Conservation (phyloP, 768 basidiomycete species). For the Tulasnella calospora region DNA sequence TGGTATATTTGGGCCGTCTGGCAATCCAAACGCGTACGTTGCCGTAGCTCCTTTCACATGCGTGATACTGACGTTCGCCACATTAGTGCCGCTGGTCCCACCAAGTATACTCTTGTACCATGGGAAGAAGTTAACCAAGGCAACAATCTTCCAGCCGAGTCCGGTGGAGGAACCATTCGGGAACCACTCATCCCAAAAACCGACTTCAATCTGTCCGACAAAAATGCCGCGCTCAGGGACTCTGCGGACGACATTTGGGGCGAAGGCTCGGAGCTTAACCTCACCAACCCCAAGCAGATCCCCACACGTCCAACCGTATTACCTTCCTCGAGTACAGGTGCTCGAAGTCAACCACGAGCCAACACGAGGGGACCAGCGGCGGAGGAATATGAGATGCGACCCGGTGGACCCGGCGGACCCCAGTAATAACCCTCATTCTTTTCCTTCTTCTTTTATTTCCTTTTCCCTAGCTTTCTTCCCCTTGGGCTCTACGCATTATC, state of each 20-base stretch:
- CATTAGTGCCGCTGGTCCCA: constrained; percentile 41
- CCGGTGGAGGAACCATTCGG: constrained; percentile 35
- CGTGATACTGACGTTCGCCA: neutral
- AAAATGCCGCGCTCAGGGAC: constrained; percentile 46
- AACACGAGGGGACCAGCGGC: neutral
- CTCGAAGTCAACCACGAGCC: neutral
- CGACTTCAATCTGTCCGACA: constrained; percentile 52
- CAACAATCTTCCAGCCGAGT: constrained; percentile 30
- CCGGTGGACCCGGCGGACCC: constrained; percentile 5
- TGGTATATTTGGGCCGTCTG: constrained; percentile 54
- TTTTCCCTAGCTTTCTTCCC: neutral
- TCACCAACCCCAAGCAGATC: neutral
- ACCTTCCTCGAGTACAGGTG: neutral
- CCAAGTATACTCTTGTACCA: constrained; percentile 65
- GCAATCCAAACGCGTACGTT: constrained; percentile 36
- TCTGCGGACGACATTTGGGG: constrained; percentile 36
- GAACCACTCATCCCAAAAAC: constrained; percentile 35
- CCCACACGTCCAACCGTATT: constrained; percentile 4
- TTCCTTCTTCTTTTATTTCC: neutral
- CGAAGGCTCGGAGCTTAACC: constrained; percentile 33
- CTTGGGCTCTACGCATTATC: no score
- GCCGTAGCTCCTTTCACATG: neutral
- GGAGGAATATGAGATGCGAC: constrained; percentile 17
- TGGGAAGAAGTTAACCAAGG: constrained; percentile 53
- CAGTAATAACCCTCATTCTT: neutral